Evolutionary conservation across 345 rosid species (phyloP).

Genomic region (Salix brachista): DNA sequence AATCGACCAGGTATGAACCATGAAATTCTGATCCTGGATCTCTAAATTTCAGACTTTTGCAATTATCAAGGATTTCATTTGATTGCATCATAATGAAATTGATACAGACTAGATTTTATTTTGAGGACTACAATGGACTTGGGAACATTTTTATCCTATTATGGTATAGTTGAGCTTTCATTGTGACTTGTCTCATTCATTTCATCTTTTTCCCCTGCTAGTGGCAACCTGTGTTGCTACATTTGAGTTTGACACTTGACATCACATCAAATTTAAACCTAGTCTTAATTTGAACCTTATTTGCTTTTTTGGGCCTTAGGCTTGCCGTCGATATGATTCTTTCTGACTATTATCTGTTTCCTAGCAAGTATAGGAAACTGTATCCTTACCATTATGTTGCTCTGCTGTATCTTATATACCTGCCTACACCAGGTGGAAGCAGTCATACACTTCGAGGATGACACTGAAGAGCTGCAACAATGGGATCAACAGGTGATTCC

Average conservation of each 20-base stretch:
- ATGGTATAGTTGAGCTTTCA: background rate
- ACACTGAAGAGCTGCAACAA: constrained; percentile 84
- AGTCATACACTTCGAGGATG: constrained; percentile 94
- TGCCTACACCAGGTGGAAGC: constrained; percentile 68
- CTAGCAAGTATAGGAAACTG: background rate
- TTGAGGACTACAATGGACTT: background rate
- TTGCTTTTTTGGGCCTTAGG: background rate
- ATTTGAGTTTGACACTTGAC: background rate
- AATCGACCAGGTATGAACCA: constrained; percentile 71
- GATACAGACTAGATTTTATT: background rate
- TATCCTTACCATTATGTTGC: background rate
- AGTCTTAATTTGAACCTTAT: background rate
- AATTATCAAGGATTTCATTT: background rate
- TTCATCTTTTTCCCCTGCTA: background rate
- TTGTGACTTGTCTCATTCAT: background rate
- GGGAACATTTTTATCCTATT: background rate
- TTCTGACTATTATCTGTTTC: background rate
- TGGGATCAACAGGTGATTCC: constrained; percentile 92
- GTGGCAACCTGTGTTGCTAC: background rate
- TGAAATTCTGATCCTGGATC: background rate
- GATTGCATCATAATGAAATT: background rate
- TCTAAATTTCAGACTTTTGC: background rate
- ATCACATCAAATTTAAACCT: background rate
- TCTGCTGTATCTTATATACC: background rate
- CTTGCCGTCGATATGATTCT: background rate